These are phyloP conservation scores for Malbranchea cinnamomea DNA, from an alignment of 2,329 filamentous ascomycete species.

Conservation along the genomic window DNA sequence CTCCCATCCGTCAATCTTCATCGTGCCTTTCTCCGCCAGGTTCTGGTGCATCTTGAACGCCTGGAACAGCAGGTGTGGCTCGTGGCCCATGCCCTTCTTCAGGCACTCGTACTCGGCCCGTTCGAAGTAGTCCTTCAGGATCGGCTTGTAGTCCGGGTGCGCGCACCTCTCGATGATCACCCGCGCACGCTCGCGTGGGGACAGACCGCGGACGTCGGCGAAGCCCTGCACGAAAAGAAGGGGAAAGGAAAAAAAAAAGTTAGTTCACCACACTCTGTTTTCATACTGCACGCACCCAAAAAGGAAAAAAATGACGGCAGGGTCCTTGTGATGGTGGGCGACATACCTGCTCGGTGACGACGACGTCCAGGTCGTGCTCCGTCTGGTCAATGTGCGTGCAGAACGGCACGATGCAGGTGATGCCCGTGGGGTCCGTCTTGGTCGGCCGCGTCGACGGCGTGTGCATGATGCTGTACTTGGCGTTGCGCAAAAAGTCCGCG, in stretches of 20 bases:
- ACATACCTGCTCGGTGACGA: slow-evolving; percentile 51
- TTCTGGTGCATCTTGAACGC: slow-evolving; percentile 82
- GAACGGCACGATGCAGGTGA: slow-evolving; percentile 86
- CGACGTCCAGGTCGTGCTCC: slow-evolving; percentile 79
- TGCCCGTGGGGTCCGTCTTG: slow-evolving; percentile 68
- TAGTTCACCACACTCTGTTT: neutral
- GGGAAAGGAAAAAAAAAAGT: neutral
- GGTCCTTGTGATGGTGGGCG: neutral
- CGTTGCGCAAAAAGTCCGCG: slow-evolving; percentile 63
- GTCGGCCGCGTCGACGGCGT: slow-evolving; percentile 66
- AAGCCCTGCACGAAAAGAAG: slow-evolving; percentile 40
- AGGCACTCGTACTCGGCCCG: slow-evolving; percentile 77
- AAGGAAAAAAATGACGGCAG: neutral
- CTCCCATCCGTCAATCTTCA: slow-evolving; percentile 63
- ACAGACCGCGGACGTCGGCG: slow-evolving; percentile 70
- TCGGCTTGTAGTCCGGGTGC: slow-evolving; percentile 71
- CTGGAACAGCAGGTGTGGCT: slow-evolving; percentile 78
- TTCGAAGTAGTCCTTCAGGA: slow-evolving; percentile 68
- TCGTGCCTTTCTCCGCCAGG: slow-evolving; percentile 66
- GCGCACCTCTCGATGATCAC: slow-evolving; percentile 80
- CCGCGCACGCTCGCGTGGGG: slow-evolving; percentile 62
- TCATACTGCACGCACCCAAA: neutral
- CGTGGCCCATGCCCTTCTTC: slow-evolving; percentile 75
- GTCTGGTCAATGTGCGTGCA: slow-evolving; percentile 87
- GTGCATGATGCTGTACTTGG: slow-evolving; percentile 89